phyloP scores from a whole-genome alignment of 1,284 basidiomycete genomes.

The Gastroboletus turbinatus region DNA sequence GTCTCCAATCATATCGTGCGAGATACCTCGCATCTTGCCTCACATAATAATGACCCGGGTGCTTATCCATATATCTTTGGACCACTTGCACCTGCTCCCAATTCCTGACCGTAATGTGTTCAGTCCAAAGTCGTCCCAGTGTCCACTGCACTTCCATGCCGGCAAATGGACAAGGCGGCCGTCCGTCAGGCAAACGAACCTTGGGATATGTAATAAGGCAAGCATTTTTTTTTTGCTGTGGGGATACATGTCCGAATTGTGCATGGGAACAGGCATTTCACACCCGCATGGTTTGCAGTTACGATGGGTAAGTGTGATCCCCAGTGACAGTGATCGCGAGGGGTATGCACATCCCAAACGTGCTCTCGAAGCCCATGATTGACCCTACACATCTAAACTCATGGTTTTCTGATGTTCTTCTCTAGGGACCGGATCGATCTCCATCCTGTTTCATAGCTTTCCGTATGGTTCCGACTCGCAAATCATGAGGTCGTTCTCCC shows the following conservation, averaged over 20 bases:
- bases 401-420: conserved; percentile 1
- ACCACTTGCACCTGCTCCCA: neutral
- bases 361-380: neutral
- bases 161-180: neutral
- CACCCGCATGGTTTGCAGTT: conserved; percentile 53
- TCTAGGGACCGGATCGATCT: conserved; percentile 61
- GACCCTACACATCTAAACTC: neutral
- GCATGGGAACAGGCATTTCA: conserved; percentile 35
- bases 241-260: neutral
- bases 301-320: conserved; percentile 47
- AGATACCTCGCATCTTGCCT: neutral
- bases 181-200: conserved; percentile 14
- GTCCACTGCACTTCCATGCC: neutral
- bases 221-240: neutral
- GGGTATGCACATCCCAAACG: neutral
- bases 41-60: too few relatives aligned
- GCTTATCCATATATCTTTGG: neutral
- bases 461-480: conserved; percentile 47
- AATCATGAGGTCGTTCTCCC: conserved; percentile 43
- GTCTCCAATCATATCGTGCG: neutral
- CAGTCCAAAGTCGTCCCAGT: neutral
- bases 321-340: neutral
- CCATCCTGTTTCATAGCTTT: conserved; percentile 51
- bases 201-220: conserved; percentile 23
- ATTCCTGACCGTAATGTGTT: neutral